Evolutionary conservation across 2,329 filamentous ascomycete species (phyloP).

Genomic region (Alternaria sp.): DNA sequence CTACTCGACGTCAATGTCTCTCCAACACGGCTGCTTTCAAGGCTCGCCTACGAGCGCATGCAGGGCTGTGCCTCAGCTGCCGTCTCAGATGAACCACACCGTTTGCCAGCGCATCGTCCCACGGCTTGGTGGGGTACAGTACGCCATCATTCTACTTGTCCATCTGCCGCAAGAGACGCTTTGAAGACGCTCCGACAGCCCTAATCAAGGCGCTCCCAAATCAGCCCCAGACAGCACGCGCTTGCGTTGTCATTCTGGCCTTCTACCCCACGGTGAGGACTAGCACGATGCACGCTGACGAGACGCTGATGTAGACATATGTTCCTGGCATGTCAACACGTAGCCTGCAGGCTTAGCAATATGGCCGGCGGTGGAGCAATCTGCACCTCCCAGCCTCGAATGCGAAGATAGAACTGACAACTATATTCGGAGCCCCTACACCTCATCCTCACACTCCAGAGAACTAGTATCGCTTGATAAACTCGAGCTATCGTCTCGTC

Average conservation of each 20-base stretch:
- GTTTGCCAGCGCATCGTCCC: constrained; percentile 37
- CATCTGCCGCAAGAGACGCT: constrained; percentile 16
- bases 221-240: constrained; percentile 39
- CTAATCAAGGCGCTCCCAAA: constrained; percentile 15
- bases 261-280: constrained; percentile 32
- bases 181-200: constrained; percentile 13
- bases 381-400: constrained; percentile 23
- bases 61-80: constrained; percentile 36
- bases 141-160: constrained; percentile 21
- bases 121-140: constrained; percentile 26
- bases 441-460: constrained; percentile 6
- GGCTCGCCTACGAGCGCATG: constrained; percentile 27
- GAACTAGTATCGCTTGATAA: constrained; percentile 9
- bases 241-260: constrained; percentile 19
- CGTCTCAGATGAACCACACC: constrained; percentile 29
- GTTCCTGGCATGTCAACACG: constrained; percentile 21
- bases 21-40: constrained; percentile 26
- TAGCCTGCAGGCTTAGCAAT: constrained; percentile 16
- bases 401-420: neutral
- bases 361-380: constrained; percentile 20
- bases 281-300: constrained; percentile 33
- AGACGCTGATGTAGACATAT: constrained; percentile 13
- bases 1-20: constrained; percentile 28
- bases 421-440: constrained; percentile 7
- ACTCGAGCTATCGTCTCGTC: constrained; percentile 31